Evolutionary conservation across 257 asterid genomes (phyloP).

Genomic region (Solanum raphanifolium): DNA sequence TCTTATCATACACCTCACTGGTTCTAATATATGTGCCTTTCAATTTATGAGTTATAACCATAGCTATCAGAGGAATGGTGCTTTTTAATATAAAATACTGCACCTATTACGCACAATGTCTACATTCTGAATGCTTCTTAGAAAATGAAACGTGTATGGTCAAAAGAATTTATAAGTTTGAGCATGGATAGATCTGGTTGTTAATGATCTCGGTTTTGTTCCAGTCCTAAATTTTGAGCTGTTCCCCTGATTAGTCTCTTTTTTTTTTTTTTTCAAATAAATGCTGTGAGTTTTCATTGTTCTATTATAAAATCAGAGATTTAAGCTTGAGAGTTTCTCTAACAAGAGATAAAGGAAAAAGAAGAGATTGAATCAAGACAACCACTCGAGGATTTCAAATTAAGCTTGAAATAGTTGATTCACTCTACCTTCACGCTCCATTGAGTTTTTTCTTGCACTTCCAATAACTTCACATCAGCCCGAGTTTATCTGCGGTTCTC

Average conservation of each 20-base stretch:
- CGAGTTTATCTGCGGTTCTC: background rate
- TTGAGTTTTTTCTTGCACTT: background rate
- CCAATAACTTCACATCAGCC: background rate
- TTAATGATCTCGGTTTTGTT: background rate
- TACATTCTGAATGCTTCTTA: background rate
- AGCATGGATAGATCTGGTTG: background rate
- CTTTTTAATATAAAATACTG: background rate
- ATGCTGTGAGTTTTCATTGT: background rate
- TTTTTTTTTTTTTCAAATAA: background rate
- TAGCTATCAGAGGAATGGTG: background rate
- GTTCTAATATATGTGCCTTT: background rate
- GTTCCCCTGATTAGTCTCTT: background rate
- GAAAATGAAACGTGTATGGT: background rate
- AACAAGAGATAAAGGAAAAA: background rate
- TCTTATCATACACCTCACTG: background rate
- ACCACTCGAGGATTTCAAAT: background rate
- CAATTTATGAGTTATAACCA: background rate
- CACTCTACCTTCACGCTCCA: background rate
- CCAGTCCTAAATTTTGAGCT: background rate
- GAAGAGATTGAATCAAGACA: background rate
- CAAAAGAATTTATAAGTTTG: background rate
- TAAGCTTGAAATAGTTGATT: background rate
- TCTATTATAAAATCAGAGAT: background rate
- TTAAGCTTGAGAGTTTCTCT: background rate
- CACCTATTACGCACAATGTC: background rate